These are phyloP conservation scores for Cercospora sp. DNA, from an alignment of 2,329 filamentous ascomycete genomes.

Conservation along the genomic window DNA sequence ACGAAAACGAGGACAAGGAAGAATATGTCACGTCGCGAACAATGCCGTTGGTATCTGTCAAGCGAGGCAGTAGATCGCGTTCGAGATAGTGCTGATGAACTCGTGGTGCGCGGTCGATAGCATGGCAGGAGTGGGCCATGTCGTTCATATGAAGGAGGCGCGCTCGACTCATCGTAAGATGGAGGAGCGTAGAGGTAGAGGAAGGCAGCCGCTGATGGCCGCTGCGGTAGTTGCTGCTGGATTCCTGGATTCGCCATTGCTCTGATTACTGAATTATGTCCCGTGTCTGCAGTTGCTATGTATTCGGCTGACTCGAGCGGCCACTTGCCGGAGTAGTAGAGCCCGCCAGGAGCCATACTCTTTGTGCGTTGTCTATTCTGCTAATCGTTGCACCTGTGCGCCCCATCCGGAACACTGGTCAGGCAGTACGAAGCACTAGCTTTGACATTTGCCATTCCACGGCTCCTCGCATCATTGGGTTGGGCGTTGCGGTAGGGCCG, in stretches of 20 bases:
- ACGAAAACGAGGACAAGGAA: not conserved
- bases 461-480: not conserved
- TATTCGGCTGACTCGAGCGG: not conserved
- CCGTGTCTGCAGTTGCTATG: not conserved
- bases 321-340: not conserved
- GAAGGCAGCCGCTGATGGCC: constrained; percentile 6
- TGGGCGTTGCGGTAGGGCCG: constrained; percentile 11
- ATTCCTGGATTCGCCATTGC: not conserved
- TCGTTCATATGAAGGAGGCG: constrained; percentile 11
- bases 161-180: constrained; percentile 1
- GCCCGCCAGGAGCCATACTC: not conserved
- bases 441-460: not conserved
- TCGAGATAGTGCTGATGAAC: not conserved
- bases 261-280: not conserved
- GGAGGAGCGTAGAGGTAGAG: constrained; percentile 11
- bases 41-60: not conserved
- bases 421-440: not conserved
- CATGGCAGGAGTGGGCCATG: constrained; percentile 1
- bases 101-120: not conserved
- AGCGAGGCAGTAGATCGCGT: not conserved
- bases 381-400: not conserved
- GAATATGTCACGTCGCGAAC: not conserved
- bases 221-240: not conserved
- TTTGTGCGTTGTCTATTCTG: not conserved
- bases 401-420: not conserved